These are phyloP conservation scores for Aspergillus campestris DNA, from an alignment of 495 filamentous ascomycete genomes.

Conservation along the genomic window DNA sequence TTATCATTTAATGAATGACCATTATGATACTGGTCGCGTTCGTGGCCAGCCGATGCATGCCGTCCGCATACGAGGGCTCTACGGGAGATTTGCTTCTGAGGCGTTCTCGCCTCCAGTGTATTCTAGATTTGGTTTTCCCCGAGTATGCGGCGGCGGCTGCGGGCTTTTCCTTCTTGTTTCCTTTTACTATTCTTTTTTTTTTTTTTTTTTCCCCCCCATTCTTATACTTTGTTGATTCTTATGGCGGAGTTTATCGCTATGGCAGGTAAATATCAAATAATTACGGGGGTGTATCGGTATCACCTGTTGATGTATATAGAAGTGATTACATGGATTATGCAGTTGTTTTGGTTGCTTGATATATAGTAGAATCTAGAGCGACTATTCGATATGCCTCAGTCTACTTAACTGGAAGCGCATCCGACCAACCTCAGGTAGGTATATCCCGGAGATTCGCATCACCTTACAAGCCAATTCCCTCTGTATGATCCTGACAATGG, in stretches of 20 bases:
- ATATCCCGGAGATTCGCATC: too few species aligned
- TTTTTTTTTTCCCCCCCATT: conserved; percentile 1
- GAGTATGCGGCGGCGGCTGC: conserved; percentile 7
- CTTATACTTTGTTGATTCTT: too few species aligned
- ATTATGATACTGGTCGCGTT: conserved; percentile 33
- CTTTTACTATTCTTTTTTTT: neutral
- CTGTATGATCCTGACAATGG: too few species aligned
- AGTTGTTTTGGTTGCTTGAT: neutral
- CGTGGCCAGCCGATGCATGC: conserved; percentile 20
- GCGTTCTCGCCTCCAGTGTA: conserved; percentile 4
- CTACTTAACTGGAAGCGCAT: too few species aligned
- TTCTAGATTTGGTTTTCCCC: conserved; percentile 10
- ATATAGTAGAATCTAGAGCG: too few species aligned
- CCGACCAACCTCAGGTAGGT: too few species aligned
- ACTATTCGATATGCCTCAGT: too few species aligned
- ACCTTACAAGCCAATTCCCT: too few species aligned
- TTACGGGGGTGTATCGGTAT: conserved; percentile 8
- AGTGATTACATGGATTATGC: neutral
- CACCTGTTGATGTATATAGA: conserved; percentile 5
- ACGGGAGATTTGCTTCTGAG: too few species aligned
- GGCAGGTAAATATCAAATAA: conserved; percentile 9
- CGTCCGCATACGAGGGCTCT: neutral
- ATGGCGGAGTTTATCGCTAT: neutral
- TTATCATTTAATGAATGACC: conserved; percentile 40
- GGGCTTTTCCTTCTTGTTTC: neutral